These are phyloP conservation scores for Neofusicoccum sp. DNA, from an alignment of 2,329 filamentous ascomycete genomes.

Conservation along the genomic window DNA sequence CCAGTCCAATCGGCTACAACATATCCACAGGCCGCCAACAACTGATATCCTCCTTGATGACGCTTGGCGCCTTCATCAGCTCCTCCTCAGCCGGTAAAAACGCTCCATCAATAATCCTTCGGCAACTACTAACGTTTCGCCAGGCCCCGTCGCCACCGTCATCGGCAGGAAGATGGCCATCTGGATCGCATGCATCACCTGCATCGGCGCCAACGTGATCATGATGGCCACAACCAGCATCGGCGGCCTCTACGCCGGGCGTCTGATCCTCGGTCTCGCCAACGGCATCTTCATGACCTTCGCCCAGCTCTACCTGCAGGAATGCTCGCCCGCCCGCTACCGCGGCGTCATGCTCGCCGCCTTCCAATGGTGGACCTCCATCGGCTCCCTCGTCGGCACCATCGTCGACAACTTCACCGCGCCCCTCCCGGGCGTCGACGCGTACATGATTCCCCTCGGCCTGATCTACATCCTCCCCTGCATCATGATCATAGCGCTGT, in stretches of 20 bases:
- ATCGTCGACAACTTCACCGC: slow-evolving; percentile 55
- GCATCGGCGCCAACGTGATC: slow-evolving; percentile 48
- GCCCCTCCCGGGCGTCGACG: slow-evolving; percentile 24
- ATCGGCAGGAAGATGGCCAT: slow-evolving; percentile 49
- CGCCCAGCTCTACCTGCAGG: slow-evolving; percentile 56
- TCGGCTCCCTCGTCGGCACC: slow-evolving; percentile 49
- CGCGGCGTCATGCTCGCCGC: slow-evolving; percentile 53
- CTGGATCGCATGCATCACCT: slow-evolving; percentile 53
- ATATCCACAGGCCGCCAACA: slow-evolving; percentile 45
- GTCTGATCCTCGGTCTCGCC: slow-evolving; percentile 59
- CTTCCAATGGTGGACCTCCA: slow-evolving; percentile 53
- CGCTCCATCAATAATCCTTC: slow-evolving; percentile 22
- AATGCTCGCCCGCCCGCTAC: slow-evolving; percentile 54
- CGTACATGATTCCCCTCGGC: slow-evolving; percentile 53
- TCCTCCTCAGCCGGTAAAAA: slow-evolving; percentile 43
- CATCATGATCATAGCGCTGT: slow-evolving; percentile 46
- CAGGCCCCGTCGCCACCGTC: slow-evolving; percentile 28
- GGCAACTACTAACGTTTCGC: too few relatives aligned
- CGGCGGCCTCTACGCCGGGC: slow-evolving; percentile 56
- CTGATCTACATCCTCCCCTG: slow-evolving; percentile 58
- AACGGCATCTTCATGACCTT: slow-evolving; percentile 59
- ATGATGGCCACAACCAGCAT: slow-evolving; percentile 61
- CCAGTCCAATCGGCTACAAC: slow-evolving; percentile 47
- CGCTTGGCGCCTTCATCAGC: slow-evolving; percentile 47
- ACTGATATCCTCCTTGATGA: slow-evolving; percentile 51